phyloP scores from a whole-genome alignment of 305 asterid genomes.

The Fraxinus greggii region DNA sequence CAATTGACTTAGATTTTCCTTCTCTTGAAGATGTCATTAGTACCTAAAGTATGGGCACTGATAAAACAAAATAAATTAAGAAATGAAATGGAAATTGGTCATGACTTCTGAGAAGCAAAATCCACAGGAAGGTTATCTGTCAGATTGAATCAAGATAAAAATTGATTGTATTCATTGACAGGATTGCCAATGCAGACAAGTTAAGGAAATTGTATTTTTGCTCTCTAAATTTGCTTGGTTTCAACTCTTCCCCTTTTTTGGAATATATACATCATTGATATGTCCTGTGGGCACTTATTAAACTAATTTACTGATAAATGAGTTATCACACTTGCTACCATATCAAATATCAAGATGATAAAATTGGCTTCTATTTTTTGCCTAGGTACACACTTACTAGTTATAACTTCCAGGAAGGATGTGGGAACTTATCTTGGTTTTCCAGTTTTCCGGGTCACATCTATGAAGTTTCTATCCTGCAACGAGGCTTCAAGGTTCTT shows the following conservation, averaged over 20 bases:
- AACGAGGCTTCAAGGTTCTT: constrained; percentile 63
- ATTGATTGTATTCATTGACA: neutral
- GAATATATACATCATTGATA: neutral
- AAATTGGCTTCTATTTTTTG: constrained; percentile 20
- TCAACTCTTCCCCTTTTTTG: neutral
- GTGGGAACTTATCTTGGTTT: constrained; percentile 81
- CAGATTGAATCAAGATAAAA: neutral
- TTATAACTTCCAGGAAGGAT: constrained; percentile 55
- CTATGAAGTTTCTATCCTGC: constrained; percentile 85
- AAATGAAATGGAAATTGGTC: neutral
- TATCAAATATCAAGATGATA: constrained; percentile 15
- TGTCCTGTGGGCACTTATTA: neutral
- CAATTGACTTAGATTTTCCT: neutral
- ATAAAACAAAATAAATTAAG: neutral
- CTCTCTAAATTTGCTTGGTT: neutral
- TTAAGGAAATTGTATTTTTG: neutral
- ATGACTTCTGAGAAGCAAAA: neutral
- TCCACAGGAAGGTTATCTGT: neutral
- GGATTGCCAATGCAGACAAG: neutral
- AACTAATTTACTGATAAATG: neutral
- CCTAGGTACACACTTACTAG: constrained; percentile 62
- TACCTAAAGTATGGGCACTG: neutral
- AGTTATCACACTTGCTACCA: neutral
- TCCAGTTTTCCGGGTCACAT: constrained; percentile 67
- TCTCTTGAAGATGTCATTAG: neutral